Base-by-base conservation (phyloP, 2,329 filamentous ascomycete genomes). In the Arthroderma sp. region DNA sequence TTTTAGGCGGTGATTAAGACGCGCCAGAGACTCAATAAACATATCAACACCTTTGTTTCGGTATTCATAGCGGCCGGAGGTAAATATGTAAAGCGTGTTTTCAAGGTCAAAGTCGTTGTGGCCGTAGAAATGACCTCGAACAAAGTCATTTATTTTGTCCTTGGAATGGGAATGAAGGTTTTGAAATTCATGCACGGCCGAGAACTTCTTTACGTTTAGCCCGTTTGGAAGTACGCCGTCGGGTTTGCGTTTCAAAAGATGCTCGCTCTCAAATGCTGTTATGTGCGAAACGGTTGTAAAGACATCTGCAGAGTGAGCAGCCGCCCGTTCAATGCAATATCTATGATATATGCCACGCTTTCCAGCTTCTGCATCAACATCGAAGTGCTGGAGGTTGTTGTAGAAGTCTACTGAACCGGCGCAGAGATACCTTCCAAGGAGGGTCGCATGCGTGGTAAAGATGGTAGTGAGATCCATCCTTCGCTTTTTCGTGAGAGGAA, bases 271-370 rank as follows among this genome's bases (percentile, higher is more conserved):
- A 65, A 94, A 96, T 6, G 91, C 91, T 4, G 91, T 98, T 60
- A 98, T 96, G 65, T 96, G 91, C 11, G 89, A 96, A 48, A 98
- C 91, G 1, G 91, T 98, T 22, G 91, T 98, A 69, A 98, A 96
- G 57, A 98, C 91, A 66, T 98, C 91, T 54, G 83, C 84, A 5
- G 86, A 77, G 62, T 98, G 91, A 15, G 91, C 81, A 22, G 89
- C 85, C 39, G 85, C 89, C 52, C 91, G 82, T 69, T 98, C 91
- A 58, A 98, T 94, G 69, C 91, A 96, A 71, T 96, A 96, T 48
- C 91, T 75, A 69, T 98, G 91, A 70, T 96, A 98, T 62, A 98
- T 96, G 47, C 91, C 91, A 57, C 91, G 85, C 73, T 95, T 96
- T 49, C 91, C 91, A 11, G 91, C 91, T 67, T 98, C 91, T 4